These are phyloP conservation scores for Butyriboletus appendiculatus DNA, from an alignment of 1,284 basidiomycete species.

Conservation along the genomic window DNA sequence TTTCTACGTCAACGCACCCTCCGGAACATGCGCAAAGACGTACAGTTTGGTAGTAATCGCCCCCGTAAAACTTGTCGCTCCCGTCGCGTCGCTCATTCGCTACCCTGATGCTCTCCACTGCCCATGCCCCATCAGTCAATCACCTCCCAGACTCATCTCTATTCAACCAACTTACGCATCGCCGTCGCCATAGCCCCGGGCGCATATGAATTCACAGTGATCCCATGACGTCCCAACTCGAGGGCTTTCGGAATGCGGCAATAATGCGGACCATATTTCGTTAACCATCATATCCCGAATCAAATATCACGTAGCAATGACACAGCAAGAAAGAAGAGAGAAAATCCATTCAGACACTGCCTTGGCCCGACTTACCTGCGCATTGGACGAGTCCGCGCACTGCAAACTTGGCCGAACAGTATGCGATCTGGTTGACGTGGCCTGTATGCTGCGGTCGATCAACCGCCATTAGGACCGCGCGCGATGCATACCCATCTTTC, in stretches of 20 bases:
- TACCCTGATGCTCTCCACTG: constrained; percentile 2
- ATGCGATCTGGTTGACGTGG: constrained; percentile 21
- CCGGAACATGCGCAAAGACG: background rate
- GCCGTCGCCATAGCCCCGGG: constrained; percentile 22
- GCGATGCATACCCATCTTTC: constrained; percentile 7
- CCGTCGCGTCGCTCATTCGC: background rate
- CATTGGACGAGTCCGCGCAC: constrained; percentile 42
- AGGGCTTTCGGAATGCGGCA: constrained; percentile 3
- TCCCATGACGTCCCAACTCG: constrained; percentile 18
- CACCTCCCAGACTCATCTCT: background rate
- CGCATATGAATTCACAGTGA: constrained; percentile 24
- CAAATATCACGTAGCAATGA: background rate
- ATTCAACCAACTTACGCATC: constrained; percentile 15
- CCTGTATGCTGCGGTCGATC: background rate
- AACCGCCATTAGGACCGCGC: background rate
- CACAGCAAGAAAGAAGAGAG: constrained; percentile 1
- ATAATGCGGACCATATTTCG: constrained; percentile 10
- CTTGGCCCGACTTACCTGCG: constrained; percentile 21
- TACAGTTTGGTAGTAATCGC: constrained; percentile 4
- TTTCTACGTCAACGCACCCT: background rate
- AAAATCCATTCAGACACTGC: background rate
- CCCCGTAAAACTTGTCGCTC: background rate
- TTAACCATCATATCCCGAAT: constrained; percentile 1
- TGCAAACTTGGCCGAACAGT: constrained; percentile 44
- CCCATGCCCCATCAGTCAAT: background rate